A percentile compares a stretch with the other conserved stretches of the same genome.
Evolutionary conservation across 352 stramenopile species (phyloP).

Genomic region (Pythium folliculosum): DNA sequence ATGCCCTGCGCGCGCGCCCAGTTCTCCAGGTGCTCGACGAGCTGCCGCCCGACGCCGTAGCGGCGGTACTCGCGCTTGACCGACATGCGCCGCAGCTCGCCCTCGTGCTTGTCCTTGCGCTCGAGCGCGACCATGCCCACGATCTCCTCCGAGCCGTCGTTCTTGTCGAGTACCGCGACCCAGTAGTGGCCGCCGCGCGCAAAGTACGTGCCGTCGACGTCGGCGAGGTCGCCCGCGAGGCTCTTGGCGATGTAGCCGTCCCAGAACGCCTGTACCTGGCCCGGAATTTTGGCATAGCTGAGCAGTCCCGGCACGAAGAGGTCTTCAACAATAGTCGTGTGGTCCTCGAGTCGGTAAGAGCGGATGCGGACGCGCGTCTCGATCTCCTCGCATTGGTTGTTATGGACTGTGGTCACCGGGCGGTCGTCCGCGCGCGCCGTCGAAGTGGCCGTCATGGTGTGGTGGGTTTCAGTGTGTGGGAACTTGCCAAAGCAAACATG

Average conservation of each 20-base stretch:
- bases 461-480: no score
- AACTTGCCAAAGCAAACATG: no score
- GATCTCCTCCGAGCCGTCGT: constrained; percentile 17
- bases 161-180: constrained; percentile 33
- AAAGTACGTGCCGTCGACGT: constrained; percentile 45
- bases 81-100: constrained; percentile 47
- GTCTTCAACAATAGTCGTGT: constrained; percentile 6
- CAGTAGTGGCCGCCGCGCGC: constrained; percentile 44
- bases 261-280: constrained; percentile 13
- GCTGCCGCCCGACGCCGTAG: constrained; percentile 35
- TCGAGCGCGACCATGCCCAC: constrained; percentile 39
- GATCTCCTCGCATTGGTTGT: no score
- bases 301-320: constrained; percentile 29
- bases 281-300: not conserved
- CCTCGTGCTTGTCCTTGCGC: constrained; percentile 24
- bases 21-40: constrained; percentile 40
- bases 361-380: constrained; percentile 30
- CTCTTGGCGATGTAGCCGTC: constrained; percentile 29
- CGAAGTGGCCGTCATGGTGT: not conserved
- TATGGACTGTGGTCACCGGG: not conserved
- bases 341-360: constrained; percentile 20
- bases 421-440: not conserved
- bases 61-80: constrained; percentile 40
- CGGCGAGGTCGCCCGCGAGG: constrained; percentile 34
- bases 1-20: constrained; percentile 34